A percentile compares a stretch with the other conserved stretches of the same genome.
Evolutionary conservation across 768 basidiomycete species (phyloP).

Genomic region (Leucosporidium scottii): DNA sequence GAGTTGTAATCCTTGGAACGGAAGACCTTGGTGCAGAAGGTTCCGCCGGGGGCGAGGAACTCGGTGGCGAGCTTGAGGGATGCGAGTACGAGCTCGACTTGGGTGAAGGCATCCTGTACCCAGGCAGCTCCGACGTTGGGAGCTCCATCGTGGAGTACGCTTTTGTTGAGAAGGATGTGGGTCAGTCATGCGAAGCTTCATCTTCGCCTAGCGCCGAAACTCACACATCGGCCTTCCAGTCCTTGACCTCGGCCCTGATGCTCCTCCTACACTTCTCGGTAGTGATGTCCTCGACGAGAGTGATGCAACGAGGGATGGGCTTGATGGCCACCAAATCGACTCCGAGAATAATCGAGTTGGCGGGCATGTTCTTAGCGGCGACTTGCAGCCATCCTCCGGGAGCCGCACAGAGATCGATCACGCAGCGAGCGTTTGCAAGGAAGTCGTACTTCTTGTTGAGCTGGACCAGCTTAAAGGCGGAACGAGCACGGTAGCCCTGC

Average conservation of each 20-base stretch:
- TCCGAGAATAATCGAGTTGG: conserved; percentile 50
- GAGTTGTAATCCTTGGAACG: conserved; percentile 97
- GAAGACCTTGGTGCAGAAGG: conserved; percentile 97
- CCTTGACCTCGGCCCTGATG: conserved; percentile 80
- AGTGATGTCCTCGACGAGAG: conserved; percentile 91
- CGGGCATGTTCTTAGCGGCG: conserved; percentile 60
- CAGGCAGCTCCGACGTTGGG: conserved; percentile 99
- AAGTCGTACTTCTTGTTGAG: conserved; percentile 96
- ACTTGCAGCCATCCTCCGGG: conserved; percentile 99
- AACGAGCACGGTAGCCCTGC: conserved; percentile 98
- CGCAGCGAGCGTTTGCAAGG: conserved; percentile 76
- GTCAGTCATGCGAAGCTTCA: neutral
- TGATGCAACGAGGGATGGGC: conserved; percentile 84
- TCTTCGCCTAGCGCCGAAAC: neutral
- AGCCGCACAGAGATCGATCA: conserved; percentile 95
- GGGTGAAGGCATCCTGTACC: conserved; percentile 96
- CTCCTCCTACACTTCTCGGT: conserved; percentile 80
- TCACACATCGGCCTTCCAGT: conserved; percentile 92
- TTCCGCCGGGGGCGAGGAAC: conserved; percentile 75
- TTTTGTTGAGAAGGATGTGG: neutral
- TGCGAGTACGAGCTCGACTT: conserved; percentile 87
- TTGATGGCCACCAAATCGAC: conserved; percentile 95
- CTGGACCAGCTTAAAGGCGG: conserved; percentile 97
- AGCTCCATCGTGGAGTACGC: conserved; percentile 93
- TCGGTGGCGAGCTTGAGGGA: conserved; percentile 56